Evolutionary conservation across 345 rosid genomes (phyloP).

Genomic region (Pistacia atlantica): DNA sequence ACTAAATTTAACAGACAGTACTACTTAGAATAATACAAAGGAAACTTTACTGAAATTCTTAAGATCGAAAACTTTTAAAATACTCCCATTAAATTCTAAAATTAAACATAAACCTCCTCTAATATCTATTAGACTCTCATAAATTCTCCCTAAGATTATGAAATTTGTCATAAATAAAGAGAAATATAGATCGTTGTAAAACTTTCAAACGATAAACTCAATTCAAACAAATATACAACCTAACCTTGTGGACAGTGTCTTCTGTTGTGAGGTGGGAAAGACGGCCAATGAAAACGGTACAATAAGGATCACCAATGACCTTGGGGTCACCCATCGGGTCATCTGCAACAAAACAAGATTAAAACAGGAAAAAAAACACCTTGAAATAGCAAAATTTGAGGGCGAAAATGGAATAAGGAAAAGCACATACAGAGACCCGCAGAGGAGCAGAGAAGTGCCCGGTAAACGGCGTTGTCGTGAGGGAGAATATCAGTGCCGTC

Average conservation of each 20-base stretch:
- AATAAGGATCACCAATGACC: conserved; percentile 68
- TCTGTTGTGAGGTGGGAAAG: conserved; percentile 81
- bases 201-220: background rate
- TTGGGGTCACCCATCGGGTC: conserved; percentile 85
- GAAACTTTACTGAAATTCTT: background rate
- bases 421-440: conserved; percentile 67
- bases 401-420: background rate
- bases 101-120: too few relatives aligned
- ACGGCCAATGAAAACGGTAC: conserved; percentile 78
- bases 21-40: background rate
- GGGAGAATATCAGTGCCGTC: conserved; percentile 88
- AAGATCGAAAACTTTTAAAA: too few relatives aligned
- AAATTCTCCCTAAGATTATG: background rate
- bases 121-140: background rate
- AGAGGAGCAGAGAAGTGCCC: conserved; percentile 83
- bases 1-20: background rate
- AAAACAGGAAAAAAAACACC: background rate
- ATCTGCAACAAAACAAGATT: conserved; percentile 39
- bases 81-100: background rate
- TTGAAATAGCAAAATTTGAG: background rate
- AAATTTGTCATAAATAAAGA: too few relatives aligned
- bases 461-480: conserved; percentile 77
- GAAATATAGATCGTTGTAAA: too few relatives aligned
- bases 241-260: conserved; percentile 64
- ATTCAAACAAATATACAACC: background rate